A percentile compares a stretch with the other conserved stretches of the same genome.
These are phyloP conservation scores for Hortaea werneckii DNA, from an alignment of 2,329 filamentous ascomycete genomes.

Conservation along the genomic window DNA sequence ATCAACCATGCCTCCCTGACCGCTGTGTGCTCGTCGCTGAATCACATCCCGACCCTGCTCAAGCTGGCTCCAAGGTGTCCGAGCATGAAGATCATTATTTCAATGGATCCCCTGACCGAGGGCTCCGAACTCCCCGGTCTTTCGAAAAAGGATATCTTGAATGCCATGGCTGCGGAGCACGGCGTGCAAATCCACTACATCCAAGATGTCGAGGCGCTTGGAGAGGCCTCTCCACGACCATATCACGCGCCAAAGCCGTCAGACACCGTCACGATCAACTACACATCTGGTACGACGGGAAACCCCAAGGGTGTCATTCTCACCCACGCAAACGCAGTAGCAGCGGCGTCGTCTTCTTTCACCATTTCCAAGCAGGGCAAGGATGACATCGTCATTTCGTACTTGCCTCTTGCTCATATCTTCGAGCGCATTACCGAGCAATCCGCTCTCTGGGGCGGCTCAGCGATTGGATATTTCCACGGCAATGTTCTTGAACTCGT, in stretches of 20 bases:
- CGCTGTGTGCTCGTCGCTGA: conserved; percentile 67
- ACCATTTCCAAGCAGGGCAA: conserved; percentile 41
- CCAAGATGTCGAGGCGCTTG: conserved; percentile 69
- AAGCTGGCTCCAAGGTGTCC: conserved; percentile 72
- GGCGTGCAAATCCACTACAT: conserved; percentile 75
- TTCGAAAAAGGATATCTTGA: conserved; percentile 71
- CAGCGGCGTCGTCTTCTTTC: conserved; percentile 55
- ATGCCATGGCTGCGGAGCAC: conserved; percentile 60
- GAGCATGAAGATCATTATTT: conserved; percentile 76
- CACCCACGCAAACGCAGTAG: conserved; percentile 70
- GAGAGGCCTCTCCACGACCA: conserved; percentile 57
- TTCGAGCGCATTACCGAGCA: conserved; percentile 81
- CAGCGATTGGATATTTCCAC: conserved; percentile 81
- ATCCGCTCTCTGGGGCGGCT: conserved; percentile 58
- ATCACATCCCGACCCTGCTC: conserved; percentile 70
- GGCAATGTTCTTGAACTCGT: conserved; percentile 78
- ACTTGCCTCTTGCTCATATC: conserved; percentile 89
- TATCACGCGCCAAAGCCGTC: conserved; percentile 62
- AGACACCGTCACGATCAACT: conserved; percentile 82
- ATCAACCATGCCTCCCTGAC: conserved; percentile 76
- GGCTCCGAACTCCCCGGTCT: conserved; percentile 61
- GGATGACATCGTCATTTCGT: conserved; percentile 66
- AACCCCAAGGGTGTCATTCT: conserved; percentile 75
- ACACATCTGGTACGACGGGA: conserved; percentile 78
- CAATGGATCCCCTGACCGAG: conserved; percentile 68